Evolutionary conservation across 225 moss, liverwort and hornwort genomes (phyloP).

Genomic region (Physcomitrium patens): DNA sequence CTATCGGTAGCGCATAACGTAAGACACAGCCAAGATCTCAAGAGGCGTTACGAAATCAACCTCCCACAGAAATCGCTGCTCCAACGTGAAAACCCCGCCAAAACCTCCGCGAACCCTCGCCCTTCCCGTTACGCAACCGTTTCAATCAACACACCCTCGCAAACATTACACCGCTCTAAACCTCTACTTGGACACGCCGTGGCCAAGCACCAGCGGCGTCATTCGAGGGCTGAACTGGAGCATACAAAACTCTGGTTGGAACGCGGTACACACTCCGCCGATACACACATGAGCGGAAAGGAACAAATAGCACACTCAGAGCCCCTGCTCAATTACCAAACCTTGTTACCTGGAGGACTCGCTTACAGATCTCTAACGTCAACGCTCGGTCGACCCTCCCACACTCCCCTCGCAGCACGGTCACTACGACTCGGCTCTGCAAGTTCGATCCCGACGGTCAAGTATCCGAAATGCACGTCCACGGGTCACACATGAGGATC

Average conservation of each 20-base stretch:
- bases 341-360: constrained; percentile 3
- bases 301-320: neutral
- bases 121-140: constrained; percentile 41
- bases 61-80: constrained; percentile 43
- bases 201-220: neutral
- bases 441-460: neutral
- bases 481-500: neutral
- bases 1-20: constrained; percentile 3
- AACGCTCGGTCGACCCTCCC: constrained; percentile 9
- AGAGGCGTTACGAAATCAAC: constrained; percentile 35
- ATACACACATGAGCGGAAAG: no score
- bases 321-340: neutral
- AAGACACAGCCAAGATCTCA: constrained; percentile 35
- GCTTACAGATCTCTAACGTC: constrained; percentile 30
- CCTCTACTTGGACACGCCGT: constrained; percentile 9
- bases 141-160: constrained; percentile 5
- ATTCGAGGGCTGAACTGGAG: no score
- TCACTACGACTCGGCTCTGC: neutral
- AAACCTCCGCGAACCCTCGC: constrained; percentile 39
- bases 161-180: neutral
- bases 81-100: constrained; percentile 34
- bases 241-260: no score
- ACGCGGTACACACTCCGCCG: no score
- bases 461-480: neutral
- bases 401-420: constrained; percentile 22